Percentiles rank a stretch among this genome's conserved stretches.
phyloP scores from a whole-genome alignment of 306 rosid genomes.

The Quillaja saponaria region DNA sequence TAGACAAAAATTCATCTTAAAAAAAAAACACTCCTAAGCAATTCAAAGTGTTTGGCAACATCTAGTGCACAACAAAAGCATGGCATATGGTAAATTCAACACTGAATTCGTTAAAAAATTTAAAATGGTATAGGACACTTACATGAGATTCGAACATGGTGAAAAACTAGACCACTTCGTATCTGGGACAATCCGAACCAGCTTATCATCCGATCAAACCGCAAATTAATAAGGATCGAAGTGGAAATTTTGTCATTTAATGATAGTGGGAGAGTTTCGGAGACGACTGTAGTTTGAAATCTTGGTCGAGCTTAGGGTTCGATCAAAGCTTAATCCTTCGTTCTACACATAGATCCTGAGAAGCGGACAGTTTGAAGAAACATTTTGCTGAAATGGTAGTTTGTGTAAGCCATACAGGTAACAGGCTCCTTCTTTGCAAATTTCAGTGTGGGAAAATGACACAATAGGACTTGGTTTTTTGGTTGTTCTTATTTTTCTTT shows the following conservation, averaged over 20 bases:
- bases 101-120: neutral
- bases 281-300: neutral
- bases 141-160: slow-evolving; percentile 98
- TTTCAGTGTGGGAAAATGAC: too few relatives aligned
- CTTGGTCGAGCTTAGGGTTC: slow-evolving; percentile 33
- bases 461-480: too few relatives aligned
- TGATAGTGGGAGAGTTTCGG: neutral
- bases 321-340: slow-evolving; percentile 7
- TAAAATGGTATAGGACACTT: slow-evolving; percentile 33
- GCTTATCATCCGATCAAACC: slow-evolving; percentile 30
- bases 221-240: slow-evolving; percentile 30
- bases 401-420: slow-evolving; percentile 30
- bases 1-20: neutral
- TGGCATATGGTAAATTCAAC: neutral
- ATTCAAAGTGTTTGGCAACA: neutral
- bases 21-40: neutral
- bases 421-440: slow-evolving; percentile 2
- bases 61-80: neutral
- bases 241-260: slow-evolving; percentile 25
- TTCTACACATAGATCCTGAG: neutral
- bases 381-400: slow-evolving; percentile 2
- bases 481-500: too few relatives aligned
- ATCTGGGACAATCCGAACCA: slow-evolving; percentile 26
- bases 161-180: slow-evolving; percentile 34
- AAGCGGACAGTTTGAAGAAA: slow-evolving; percentile 25